Evolutionary conservation across 2,329 filamentous ascomycete species (phyloP), one percentile per base, ranked within the genome.

Genomic region (Xylaria multiplex): DNA sequence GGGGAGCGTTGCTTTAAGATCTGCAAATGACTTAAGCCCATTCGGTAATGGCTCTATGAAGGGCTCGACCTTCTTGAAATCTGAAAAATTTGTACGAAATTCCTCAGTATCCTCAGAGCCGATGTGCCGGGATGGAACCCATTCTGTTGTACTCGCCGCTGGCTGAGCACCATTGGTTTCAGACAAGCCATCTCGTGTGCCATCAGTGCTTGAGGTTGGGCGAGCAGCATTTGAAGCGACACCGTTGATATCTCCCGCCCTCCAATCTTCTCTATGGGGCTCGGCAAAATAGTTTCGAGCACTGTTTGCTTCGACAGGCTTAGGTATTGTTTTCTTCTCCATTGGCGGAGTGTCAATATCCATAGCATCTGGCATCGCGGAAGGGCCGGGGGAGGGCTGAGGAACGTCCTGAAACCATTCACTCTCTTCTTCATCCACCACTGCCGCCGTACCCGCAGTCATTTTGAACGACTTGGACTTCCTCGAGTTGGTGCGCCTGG

Each of bases 381-480:
- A 71, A 13, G 71, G 64, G 24, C 48, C 65, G 2, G 63, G 66
- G 1, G 70, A 60, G 16, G 69, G 62, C 57, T 62, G 66, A 7
- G 69, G 59, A 46, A 66, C 56, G 57, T 77, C 67, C 64, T 70
- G 72, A 65, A 71, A 61, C 79, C 81, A 49, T 82, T 76, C 75
- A 24, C 80, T 84, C 56, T 81, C 81, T 3, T 83, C 83, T 0
- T 84, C 81, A 35, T 83, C 81, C 6, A 84, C 80, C 42, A 82
- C 59, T 9, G 80, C 81, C 2, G 83, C 80, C 13, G 78, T 81
- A 4, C 83, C 83, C 7, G 79, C 77, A 1, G 80, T 81, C 69
- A 80, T 78, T 74, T 86, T 88, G 4, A 84, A 82, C 42, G 86
- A 84, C 75, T 86, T 90, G 0, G 85, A 81, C 74, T 88, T 90